Percentiles rank a stretch among this genome's conserved stretches.
phyloP scores from a whole-genome alignment of 352 stramenopile species.

The Phytophthora tubulina region DNA sequence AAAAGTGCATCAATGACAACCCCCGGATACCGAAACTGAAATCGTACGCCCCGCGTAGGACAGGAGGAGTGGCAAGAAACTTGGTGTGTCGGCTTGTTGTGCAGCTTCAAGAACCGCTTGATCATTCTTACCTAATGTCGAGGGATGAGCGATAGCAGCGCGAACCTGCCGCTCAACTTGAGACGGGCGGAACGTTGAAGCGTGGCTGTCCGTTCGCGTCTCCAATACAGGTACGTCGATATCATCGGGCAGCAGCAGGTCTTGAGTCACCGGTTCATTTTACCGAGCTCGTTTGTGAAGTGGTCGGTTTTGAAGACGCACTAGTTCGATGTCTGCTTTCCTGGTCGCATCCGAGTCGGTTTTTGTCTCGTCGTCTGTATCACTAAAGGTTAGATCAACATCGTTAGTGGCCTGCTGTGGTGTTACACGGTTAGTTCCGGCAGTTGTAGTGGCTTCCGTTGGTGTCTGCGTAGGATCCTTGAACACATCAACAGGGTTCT shows the following conservation, averaged over 20 bases:
- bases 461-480: not conserved
- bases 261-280: too few species aligned
- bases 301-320: not conserved
- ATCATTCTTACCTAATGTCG: slow-evolving; percentile 17
- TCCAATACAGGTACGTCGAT: not conserved
- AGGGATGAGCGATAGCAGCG: slow-evolving; percentile 1
- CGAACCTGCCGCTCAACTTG: not conserved
- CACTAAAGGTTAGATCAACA: slow-evolving; percentile 7
- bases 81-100: slow-evolving; percentile 7
- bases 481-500: not conserved
- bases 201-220: too few species aligned
- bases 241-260: too few species aligned
- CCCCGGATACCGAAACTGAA: slow-evolving; percentile 18
- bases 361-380: slow-evolving; percentile 10
- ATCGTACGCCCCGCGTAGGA: slow-evolving; percentile 15
- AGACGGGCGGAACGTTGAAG: slow-evolving; percentile 10
- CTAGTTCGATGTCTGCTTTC: not conserved
- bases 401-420: not conserved
- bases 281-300: too few species aligned
- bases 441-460: too few species aligned
- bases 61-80: slow-evolving; percentile 16
- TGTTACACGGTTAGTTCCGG: too few species aligned
- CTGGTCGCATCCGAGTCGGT: not conserved
- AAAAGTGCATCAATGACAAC: slow-evolving; percentile 19
- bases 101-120: slow-evolving; percentile 24